These are phyloP conservation scores for Kodamaea ohmeri DNA, from an alignment of 1,139 yeast genomes.

Conservation along the genomic window DNA sequence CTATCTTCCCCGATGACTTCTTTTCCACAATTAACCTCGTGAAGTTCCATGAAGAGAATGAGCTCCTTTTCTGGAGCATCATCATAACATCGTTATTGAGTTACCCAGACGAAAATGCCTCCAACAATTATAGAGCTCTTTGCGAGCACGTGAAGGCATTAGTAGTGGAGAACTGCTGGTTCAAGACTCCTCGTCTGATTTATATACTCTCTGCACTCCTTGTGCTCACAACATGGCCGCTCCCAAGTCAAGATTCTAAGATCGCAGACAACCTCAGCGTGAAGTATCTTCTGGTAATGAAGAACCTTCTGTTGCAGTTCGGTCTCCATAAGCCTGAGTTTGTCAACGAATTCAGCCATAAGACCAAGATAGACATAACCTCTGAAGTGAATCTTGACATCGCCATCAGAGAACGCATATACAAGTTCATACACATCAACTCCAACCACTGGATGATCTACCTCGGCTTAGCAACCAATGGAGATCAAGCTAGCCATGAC, in stretches of 20 bases:
- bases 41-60: constrained; percentile 30
- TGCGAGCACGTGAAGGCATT: constrained; percentile 36
- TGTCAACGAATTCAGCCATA: constrained; percentile 45
- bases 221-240: constrained; percentile 49
- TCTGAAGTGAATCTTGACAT: constrained; percentile 34
- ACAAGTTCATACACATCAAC: constrained; percentile 43
- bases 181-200: constrained; percentile 45
- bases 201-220: constrained; percentile 40
- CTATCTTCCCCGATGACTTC: constrained; percentile 42
- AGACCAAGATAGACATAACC: constrained; percentile 37
- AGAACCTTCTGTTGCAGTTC: constrained; percentile 40
- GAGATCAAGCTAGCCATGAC: constrained; percentile 43
- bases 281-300: constrained; percentile 42
- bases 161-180: constrained; percentile 46
- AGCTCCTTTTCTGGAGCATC: constrained; percentile 44
- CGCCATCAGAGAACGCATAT: constrained; percentile 42
- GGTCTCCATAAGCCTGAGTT: constrained; percentile 46
- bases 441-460: constrained; percentile 46
- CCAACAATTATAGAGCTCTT: constrained; percentile 25
- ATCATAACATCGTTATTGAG: constrained; percentile 35
- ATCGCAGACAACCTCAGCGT: constrained; percentile 37
- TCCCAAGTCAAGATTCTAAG: constrained; percentile 31
- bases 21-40: constrained; percentile 26
- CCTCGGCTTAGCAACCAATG: constrained; percentile 40
- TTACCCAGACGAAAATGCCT: constrained; percentile 16